Percentiles rank a stretch among this genome's conserved stretches.
These are phyloP conservation scores for Leishmania guyanensis DNA, from an alignment of 208 protist species.

Conservation along the genomic window DNA sequence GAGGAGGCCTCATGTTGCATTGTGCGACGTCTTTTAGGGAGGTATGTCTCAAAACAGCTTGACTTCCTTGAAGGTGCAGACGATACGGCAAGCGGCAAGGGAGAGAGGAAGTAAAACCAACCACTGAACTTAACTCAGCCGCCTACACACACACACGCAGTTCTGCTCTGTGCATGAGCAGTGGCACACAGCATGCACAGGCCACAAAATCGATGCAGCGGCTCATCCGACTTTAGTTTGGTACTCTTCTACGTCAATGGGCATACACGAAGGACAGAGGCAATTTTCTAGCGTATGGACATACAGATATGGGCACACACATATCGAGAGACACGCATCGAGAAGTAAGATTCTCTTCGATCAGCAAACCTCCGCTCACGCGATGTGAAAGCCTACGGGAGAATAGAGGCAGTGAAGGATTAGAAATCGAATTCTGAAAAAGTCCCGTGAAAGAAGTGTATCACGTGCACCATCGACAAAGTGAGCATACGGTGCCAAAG, in stretches of 20 bases:
- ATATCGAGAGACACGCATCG: background rate
- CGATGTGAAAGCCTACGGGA: slow-evolving; percentile 23
- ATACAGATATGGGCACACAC: slow-evolving; percentile 2
- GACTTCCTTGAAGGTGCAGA: too few species aligned
- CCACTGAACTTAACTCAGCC: background rate
- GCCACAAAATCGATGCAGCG: slow-evolving; percentile 6
- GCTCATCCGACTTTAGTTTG: slow-evolving; percentile 37
- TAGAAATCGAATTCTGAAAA: slow-evolving; percentile 40
- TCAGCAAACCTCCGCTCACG: slow-evolving; percentile 44
- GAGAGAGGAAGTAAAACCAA: background rate
- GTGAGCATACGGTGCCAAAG: background rate
- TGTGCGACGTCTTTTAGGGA: background rate
- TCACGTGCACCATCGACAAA: background rate
- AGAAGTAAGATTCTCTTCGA: slow-evolving; percentile 30
- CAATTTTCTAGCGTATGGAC: background rate
- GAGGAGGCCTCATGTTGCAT: background rate
- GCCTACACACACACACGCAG: background rate
- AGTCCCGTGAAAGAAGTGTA: background rate
- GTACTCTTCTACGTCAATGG: background rate
- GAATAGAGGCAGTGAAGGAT: slow-evolving; percentile 28
- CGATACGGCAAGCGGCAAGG: background rate
- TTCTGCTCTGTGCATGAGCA: background rate
- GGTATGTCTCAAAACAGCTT: background rate
- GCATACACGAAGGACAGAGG: background rate
- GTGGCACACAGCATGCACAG: background rate